phyloP scores from a whole-genome alignment of 345 rosid genomes.

The Raphanus raphanistrum region DNA sequence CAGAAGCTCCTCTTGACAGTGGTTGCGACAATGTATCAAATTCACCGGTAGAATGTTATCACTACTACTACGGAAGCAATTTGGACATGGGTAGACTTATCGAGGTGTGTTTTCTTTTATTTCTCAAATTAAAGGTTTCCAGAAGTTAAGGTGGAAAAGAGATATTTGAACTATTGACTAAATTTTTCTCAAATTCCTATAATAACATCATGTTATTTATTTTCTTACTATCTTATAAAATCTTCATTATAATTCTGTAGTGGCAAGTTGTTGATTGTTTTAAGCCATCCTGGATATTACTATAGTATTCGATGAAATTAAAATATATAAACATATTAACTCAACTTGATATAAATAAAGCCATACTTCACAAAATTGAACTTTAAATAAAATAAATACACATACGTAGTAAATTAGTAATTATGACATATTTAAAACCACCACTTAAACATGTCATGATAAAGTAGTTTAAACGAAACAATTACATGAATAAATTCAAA shows the following conservation, averaged over 20 bases:
- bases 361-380: neutral
- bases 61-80: conserved; percentile 85
- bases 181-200: neutral
- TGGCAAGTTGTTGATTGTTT: neutral
- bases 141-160: no score
- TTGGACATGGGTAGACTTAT: conserved; percentile 81
- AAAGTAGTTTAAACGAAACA: neutral
- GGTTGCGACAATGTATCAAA: conserved; percentile 50
- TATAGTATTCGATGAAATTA: no score
- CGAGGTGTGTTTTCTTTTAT: conserved; percentile 54
- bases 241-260: neutral
- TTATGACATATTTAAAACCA: neutral
- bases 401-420: neutral
- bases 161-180: neutral
- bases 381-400: no score
- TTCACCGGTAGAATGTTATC: conserved; percentile 78
- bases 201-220: neutral
- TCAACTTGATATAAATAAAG: neutral
- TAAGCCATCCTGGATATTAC: neutral
- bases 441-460: no score
- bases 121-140: no score
- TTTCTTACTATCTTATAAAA: neutral
- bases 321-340: neutral
- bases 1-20: conserved; percentile 42
- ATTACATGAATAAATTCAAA: neutral